Evolutionary conservation across 345 rosid species (phyloP), one percentile per base, ranked within the genome.

Genomic region (Reutealis trisperma): DNA sequence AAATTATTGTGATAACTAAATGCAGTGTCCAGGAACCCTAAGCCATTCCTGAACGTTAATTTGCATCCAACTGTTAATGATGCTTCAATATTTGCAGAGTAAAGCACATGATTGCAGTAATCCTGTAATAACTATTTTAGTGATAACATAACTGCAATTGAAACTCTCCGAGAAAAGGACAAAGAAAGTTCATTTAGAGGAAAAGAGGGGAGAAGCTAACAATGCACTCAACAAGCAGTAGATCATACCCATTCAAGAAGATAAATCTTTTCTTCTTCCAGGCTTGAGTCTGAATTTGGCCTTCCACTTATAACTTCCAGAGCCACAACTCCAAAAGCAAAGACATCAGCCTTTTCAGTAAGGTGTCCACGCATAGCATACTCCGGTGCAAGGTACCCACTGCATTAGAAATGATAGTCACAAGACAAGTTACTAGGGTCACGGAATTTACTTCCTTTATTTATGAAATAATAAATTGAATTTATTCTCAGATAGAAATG

Each of bases 351-450:
- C 79, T 93, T 93, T 83, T 93, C 96, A 3, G 90, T 91, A 0
- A 90, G 94, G 71, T 85, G 93, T 32, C 93, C 91, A 45, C 82
- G 88, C 91, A 91, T 89, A 25, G 92, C 96, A 68, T 91, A 91
- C 80, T 91, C 93, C 5, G 94, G 97, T 7, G 94, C 88, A 22
- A 93, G 87, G 70, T 90, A 93, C 32, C 96, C 97, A 18, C 85
- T 85, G 6, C 66, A 71, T 13, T 25, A 11, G 9, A 10, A 68
- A 54, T 19, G 51, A 64, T 67, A 37, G 51, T 60, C 51, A 22
- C 67, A 27, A 66, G 3, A 19, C 2, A 63, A 42, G 47, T n/a
- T 27, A 54, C n/a, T 54, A 15, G 0, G 18, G 65, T 30, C 65
- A 37, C 8, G 1, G 6, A 1, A 4, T 30, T 6, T 6, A 37